These are phyloP conservation scores for Priceomyces fermenticarens DNA, from an alignment of 805 yeast genomes.

Conservation along the genomic window DNA sequence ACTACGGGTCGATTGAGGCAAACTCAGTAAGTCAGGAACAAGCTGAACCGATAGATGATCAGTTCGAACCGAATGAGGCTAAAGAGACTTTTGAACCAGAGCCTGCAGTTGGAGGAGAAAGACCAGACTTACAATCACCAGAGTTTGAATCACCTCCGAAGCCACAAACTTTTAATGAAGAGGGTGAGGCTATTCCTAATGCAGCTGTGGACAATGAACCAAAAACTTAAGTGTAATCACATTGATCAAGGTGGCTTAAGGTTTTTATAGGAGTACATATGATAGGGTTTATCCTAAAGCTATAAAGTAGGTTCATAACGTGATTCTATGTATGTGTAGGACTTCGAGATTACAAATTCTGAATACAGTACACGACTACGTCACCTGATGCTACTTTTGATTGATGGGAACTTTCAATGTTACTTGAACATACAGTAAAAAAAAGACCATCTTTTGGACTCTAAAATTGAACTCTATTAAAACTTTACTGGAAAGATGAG, in stretches of 20 bases:
- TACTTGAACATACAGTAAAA: too few relatives aligned
- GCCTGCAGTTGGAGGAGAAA: slow-evolving; percentile 2
- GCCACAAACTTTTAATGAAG: slow-evolving; percentile 5
- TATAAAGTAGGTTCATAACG: too few relatives aligned
- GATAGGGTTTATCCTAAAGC: neutral
- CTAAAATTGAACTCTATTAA: too few relatives aligned
- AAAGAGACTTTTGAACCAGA: slow-evolving; percentile 20
- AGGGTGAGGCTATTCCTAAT: slow-evolving; percentile 9
- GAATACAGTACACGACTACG: too few relatives aligned
- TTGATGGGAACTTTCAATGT: too few relatives aligned
- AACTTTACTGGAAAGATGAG: neutral
- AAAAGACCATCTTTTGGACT: too few relatives aligned
- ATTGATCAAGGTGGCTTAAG: too few relatives aligned
- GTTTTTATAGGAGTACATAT: neutral
- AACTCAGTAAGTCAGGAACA: slow-evolving; percentile 3
- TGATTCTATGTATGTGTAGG: too few relatives aligned
- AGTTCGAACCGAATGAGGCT: slow-evolving; percentile 17
- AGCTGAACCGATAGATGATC: slow-evolving; percentile 15
- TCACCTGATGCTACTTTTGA: too few relatives aligned
- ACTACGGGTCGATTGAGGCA: slow-evolving; percentile 16
- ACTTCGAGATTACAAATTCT: too few relatives aligned
- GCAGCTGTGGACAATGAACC: slow-evolving; percentile 9
- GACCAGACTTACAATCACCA: slow-evolving; percentile 6
- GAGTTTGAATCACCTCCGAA: slow-evolving; percentile 6
- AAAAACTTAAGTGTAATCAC: neutral